Evolutionary conservation across 176 grass and related monocot species (phyloP), one percentile per base, ranked within the genome.

Genomic region (Stipa capillata): DNA sequence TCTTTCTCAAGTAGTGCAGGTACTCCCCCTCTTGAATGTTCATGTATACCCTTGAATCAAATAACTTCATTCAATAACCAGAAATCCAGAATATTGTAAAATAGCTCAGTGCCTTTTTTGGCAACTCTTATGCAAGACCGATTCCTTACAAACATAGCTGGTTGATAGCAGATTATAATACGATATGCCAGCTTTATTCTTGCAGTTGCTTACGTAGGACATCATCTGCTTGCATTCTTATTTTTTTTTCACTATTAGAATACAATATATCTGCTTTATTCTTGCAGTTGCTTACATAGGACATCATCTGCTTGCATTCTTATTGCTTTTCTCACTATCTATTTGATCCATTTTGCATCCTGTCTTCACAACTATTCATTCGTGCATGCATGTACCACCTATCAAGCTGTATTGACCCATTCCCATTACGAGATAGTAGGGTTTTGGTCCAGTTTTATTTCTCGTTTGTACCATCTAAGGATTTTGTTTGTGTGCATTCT

Each of bases 1-100:
- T 33, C 53, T 80, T 94, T 97, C 51, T 90, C 94, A 87, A 88
- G 74, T 71, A 80, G 50, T 76, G 84, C 89, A 76, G 94, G 94
- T 97, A 91, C 37, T 49, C 73, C 18, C 5, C 0, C 18, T 50
- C 65, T 48, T 50, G 76, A 36, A 33, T 77, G 20, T 86, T 54
- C 61, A 63, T 82, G 44, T 65, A 82, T 67, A 11, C 58, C 15
- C 7, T 76, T 69, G 59, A 65, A 28, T 71, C 37, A 35, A 24
- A 25, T 2, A 34, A 40, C n/a, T 62, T 64, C 9, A 18, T 51
- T 25, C 48, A 24, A 34, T 49, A 11, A 72, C 44, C 55, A 36
- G 32, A 52, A 50, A 17, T 69, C 28, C 41, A 0, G 0, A 45
- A 69, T 57, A 40, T 77, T 25, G 18, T 61, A 49, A 54, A 72